These are phyloP conservation scores for Dothistroma pini DNA, from an alignment of 2,329 filamentous ascomycete genomes.

Conservation along the genomic window DNA sequence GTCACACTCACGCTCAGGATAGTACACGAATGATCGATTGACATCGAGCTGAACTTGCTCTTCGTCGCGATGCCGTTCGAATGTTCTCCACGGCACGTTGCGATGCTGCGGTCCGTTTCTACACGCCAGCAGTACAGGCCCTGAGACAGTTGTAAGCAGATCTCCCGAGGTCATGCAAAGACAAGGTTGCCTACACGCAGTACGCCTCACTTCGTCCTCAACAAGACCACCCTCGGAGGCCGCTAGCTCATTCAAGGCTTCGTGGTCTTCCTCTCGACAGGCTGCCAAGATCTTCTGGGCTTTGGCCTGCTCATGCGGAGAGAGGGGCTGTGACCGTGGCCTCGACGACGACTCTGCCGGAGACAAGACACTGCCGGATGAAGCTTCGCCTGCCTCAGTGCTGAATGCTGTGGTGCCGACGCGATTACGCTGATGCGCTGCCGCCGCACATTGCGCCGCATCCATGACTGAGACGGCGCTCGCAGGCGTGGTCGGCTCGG, in stretches of 20 bases:
- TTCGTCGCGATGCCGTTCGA: slow-evolving; percentile 80
- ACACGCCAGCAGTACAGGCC: slow-evolving; percentile 57
- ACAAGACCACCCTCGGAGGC: slow-evolving; percentile 45
- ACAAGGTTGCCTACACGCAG: slow-evolving; percentile 61
- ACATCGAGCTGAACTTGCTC: slow-evolving; percentile 90
- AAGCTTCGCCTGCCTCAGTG: background rate
- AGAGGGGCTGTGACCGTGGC: background rate
- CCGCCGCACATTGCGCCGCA: background rate
- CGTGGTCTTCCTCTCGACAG: slow-evolving; percentile 40
- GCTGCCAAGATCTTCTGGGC: slow-evolving; percentile 38
- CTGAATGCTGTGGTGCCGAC: background rate
- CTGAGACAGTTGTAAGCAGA: slow-evolving; percentile 38
- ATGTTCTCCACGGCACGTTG: slow-evolving; percentile 51
- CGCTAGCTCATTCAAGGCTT: slow-evolving; percentile 41
- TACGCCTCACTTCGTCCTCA: slow-evolving; percentile 57
- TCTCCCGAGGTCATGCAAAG: too few species aligned
- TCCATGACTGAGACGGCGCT: background rate
- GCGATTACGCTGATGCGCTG: background rate
- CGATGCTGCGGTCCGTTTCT: slow-evolving; percentile 21
- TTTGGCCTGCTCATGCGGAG: slow-evolving; percentile 15
- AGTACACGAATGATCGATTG: slow-evolving; percentile 94
- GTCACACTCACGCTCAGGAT: slow-evolving; percentile 66
- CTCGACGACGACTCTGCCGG: background rate
- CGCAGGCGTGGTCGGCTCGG: background rate
- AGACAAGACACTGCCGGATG: background rate